Percentiles rank a stretch among this genome's conserved stretches.
phyloP scores from a whole-genome alignment of 2,329 filamentous ascomycete species.

The Leptographium radiaticola region DNA sequence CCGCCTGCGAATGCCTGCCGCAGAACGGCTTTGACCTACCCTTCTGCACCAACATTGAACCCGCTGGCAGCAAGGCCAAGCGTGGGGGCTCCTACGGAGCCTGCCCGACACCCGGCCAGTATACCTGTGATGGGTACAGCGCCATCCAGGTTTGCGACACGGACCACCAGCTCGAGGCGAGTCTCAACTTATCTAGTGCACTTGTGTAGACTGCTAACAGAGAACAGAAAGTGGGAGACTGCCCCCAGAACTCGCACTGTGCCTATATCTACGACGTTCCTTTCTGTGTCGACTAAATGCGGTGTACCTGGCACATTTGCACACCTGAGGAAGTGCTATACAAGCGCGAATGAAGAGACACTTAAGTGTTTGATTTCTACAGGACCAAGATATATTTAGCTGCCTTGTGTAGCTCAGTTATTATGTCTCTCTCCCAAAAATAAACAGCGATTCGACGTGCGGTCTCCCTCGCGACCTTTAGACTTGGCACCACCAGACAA shows the following conservation, averaged over 20 bases:
- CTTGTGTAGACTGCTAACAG: background rate
- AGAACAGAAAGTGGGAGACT: slow-evolving; percentile 12
- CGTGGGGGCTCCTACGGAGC: slow-evolving; percentile 9
- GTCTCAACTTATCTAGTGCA: too few relatives aligned
- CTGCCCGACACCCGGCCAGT: slow-evolving; percentile 13
- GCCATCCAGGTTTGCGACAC: slow-evolving; percentile 17
- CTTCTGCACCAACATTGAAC: slow-evolving; percentile 13
- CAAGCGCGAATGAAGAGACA: too few relatives aligned
- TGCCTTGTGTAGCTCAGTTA: too few relatives aligned
- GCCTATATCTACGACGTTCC: slow-evolving; percentile 14
- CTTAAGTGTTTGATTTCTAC: too few relatives aligned
- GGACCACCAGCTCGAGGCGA: background rate
- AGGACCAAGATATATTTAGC: too few relatives aligned
- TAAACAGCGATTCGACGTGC: too few relatives aligned
- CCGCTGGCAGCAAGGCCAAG: slow-evolving; percentile 1
- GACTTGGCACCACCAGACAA: too few relatives aligned
- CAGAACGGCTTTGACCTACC: slow-evolving; percentile 15
- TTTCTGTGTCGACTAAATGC: slow-evolving; percentile 12
- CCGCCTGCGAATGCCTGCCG: slow-evolving; percentile 13
- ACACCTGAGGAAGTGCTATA: background rate
- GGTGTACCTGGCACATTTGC: background rate
- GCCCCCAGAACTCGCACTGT: slow-evolving; percentile 13
- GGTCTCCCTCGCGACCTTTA: too few relatives aligned
- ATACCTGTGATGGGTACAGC: slow-evolving; percentile 12
- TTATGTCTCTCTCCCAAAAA: too few relatives aligned